Percentiles rank a stretch among this genome's conserved stretches.
These are phyloP conservation scores for Immersiporthe knoxdaviesiana DNA, from an alignment of 2,329 filamentous ascomycete species.

Conservation along the genomic window DNA sequence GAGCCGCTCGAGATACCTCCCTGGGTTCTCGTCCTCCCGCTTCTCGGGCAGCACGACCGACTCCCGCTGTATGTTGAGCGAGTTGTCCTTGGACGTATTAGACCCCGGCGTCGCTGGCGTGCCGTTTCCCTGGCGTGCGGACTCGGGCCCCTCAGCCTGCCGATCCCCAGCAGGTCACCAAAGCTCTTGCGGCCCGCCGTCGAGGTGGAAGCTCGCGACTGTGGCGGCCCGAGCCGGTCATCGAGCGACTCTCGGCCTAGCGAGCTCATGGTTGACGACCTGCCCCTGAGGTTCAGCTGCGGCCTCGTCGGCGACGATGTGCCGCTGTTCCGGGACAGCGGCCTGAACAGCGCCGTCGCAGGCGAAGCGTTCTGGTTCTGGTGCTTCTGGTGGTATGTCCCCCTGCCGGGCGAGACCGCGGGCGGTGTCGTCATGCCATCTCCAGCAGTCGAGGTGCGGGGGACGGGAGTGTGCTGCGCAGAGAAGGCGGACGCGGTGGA, in stretches of 20 bases:
- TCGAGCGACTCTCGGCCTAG: constrained; percentile 73
- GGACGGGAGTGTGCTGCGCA: constrained; percentile 18
- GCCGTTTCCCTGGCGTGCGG: constrained; percentile 69
- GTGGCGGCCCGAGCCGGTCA: constrained; percentile 67
- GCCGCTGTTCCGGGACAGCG: constrained; percentile 55
- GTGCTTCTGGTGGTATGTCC: constrained; percentile 38
- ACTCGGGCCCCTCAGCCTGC: constrained; percentile 78
- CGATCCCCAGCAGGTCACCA: constrained; percentile 80
- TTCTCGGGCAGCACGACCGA: constrained; percentile 73
- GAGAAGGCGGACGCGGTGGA: constrained; percentile 23
- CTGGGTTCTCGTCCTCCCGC: constrained; percentile 85
- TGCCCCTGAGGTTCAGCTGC: constrained; percentile 65
- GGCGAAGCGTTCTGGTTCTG: constrained; percentile 45
- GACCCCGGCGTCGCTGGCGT: constrained; percentile 72
- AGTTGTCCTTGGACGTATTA: constrained; percentile 78
- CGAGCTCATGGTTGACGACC: constrained; percentile 91
- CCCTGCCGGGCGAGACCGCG: constrained; percentile 41
- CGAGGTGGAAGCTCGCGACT: constrained; percentile 78
- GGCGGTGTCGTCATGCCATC: constrained; percentile 38
- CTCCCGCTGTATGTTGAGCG: constrained; percentile 76
- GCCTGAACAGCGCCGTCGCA: constrained; percentile 54
- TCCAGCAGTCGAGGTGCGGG: constrained; percentile 37
- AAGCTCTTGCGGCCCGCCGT: constrained; percentile 87
- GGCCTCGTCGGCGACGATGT: constrained; percentile 70
- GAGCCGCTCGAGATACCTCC: constrained; percentile 82